Percentiles rank a stretch among this genome's conserved stretches.
Conservation (phyloP, 371 early-diverging fungal species). For the Cokeromyces recurvatus region DNA sequence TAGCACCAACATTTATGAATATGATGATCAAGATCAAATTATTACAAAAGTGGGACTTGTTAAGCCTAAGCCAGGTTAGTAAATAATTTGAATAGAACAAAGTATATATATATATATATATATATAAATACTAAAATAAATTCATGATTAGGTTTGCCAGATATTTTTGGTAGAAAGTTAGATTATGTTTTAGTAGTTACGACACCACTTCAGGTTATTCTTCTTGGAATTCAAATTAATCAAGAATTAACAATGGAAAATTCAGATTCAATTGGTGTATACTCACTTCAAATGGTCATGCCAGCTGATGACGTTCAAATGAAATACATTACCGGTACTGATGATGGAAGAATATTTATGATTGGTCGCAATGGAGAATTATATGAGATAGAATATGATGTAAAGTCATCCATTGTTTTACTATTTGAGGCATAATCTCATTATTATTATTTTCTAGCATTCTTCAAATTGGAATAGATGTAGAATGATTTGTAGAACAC, state of each 20-base stretch:
- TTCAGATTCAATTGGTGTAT: conserved; percentile 34
- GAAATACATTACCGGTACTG: conserved; percentile 65
- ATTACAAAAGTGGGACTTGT: conserved; percentile 78
- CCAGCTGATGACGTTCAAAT: conserved; percentile 75
- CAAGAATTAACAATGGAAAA: conserved; percentile 7
- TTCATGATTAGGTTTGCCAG: too few species aligned
- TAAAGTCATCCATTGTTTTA: conserved; percentile 11
- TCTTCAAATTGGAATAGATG: too few species aligned
- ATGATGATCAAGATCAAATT: conserved; percentile 83
- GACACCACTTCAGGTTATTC: conserved; percentile 78
- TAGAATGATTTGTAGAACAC: conserved; percentile 12
- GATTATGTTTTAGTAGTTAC: conserved; percentile 78
- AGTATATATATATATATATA: conserved; percentile 26
- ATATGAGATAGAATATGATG: conserved; percentile 81
- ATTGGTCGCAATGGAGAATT: conserved; percentile 76
- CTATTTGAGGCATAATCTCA: too few species aligned
- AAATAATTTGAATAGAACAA: too few species aligned
- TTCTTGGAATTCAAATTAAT: conserved; percentile 42
- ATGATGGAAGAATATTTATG: conserved; percentile 80
- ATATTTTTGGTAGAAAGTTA: conserved; percentile 73
- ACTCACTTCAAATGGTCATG: conserved; percentile 63
- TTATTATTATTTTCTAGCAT: too few species aligned
- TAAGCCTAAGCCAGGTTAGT: conserved; percentile 65
- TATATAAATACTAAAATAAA: not conserved
- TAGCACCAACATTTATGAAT: conserved; percentile 63